Percentiles rank a stretch among this genome's conserved stretches.
Conservation (phyloP, 257 asterid species). For the Solanum pennellii region DNA sequence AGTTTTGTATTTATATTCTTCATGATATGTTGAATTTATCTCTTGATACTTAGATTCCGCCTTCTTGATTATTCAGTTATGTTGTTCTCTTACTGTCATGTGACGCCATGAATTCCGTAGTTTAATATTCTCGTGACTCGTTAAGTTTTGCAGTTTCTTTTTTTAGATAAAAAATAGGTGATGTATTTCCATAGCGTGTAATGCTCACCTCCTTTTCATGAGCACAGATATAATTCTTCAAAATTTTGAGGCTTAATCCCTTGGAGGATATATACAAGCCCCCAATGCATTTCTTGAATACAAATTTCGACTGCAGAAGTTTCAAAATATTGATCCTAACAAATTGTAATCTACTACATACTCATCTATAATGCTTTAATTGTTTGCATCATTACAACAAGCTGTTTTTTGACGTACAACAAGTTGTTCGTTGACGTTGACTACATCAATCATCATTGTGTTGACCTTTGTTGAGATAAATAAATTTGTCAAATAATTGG, state of each 20-base stretch:
- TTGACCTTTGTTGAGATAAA: background rate
- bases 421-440: background rate
- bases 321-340: background rate
- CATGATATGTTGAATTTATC: background rate
- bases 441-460: background rate
- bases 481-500: no score
- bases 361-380: background rate
- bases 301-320: background rate
- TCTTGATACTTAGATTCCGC: background rate
- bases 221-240: background rate
- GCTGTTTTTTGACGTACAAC: background rate
- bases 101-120: no score
- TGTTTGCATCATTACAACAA: background rate
- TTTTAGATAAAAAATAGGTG: background rate
- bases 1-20: background rate
- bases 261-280: background rate
- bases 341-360: background rate
- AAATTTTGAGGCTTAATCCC: background rate
- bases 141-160: no score
- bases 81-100: background rate
- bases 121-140: background rate
- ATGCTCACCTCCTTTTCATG: background rate
- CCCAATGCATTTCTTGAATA: background rate
- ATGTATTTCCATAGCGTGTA: background rate
- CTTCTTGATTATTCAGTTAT: background rate